Evolutionary conservation across 2,329 filamentous ascomycete species (phyloP).

Genomic region (Penicillium expansum): DNA sequence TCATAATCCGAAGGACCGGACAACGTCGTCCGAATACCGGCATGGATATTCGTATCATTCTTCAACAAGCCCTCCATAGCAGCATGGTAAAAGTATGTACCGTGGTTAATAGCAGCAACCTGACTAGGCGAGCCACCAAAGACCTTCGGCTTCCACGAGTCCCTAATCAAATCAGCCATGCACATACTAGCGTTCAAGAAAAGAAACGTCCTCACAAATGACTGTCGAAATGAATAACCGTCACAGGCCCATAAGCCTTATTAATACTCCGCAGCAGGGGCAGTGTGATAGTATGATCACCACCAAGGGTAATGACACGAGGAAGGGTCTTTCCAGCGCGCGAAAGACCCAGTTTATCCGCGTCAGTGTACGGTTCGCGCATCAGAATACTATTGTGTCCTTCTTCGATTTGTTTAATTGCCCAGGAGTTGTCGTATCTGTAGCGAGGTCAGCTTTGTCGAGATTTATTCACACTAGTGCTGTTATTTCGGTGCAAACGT

Average conservation of each 20-base stretch:
- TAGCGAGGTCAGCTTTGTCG: too few relatives aligned
- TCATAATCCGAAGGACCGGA: slow-evolving; percentile 77
- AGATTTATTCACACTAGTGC: too few relatives aligned
- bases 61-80: slow-evolving; percentile 71
- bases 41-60: slow-evolving; percentile 85
- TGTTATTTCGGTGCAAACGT: too few relatives aligned
- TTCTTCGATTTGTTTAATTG: slow-evolving; percentile 79
- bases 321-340: slow-evolving; percentile 74
- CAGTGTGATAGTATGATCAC: slow-evolving; percentile 48
- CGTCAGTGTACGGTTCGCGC: slow-evolving; percentile 67
- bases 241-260: slow-evolving; percentile 66
- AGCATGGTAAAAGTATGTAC: slow-evolving; percentile 86
- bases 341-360: slow-evolving; percentile 64
- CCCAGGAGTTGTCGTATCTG: too few relatives aligned
- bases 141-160: slow-evolving; percentile 64
- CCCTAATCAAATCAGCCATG: not conserved
- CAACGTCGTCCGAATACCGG: slow-evolving; percentile 79
- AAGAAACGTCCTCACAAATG: slow-evolving; percentile 47
- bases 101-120: slow-evolving; percentile 77
- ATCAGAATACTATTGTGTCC: slow-evolving; percentile 75
- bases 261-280: slow-evolving; percentile 57
- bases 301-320: slow-evolving; percentile 70
- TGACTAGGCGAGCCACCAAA: slow-evolving; percentile 79
- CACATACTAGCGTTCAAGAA: too few relatives aligned
- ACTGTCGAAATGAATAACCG: slow-evolving; percentile 62